A percentile compares a stretch with the other conserved stretches of the same genome.
Evolutionary conservation across 345 rosid genomes (phyloP).

Genomic region (Eucalyptus marginata): DNA sequence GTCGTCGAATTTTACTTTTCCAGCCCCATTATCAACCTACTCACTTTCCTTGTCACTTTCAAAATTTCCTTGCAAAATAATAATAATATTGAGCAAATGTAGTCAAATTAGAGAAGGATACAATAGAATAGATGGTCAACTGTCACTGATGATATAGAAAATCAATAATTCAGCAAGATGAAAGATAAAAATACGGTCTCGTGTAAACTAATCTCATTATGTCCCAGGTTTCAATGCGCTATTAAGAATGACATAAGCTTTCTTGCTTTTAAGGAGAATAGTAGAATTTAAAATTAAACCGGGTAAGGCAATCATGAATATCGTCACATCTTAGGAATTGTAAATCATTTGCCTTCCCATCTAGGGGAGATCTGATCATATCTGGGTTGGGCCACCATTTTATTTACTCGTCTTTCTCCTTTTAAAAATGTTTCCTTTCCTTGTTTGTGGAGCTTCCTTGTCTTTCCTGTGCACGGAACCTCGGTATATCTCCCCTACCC

Average conservation of each 20-base stretch:
- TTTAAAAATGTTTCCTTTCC: not conserved
- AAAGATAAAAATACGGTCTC: not conserved
- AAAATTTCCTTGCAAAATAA: not conserved
- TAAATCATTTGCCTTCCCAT: not conserved
- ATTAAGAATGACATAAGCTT: not conserved
- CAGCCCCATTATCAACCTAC: not conserved
- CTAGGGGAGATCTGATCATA: not conserved
- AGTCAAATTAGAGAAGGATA: not conserved
- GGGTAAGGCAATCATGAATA: not conserved
- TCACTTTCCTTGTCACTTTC: not conserved
- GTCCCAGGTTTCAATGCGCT: not conserved
- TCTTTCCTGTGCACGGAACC: not conserved
- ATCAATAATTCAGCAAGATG: not conserved
- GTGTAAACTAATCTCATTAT: not conserved
- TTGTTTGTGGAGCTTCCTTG: not conserved
- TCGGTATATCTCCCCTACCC: not conserved
- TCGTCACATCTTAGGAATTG: not conserved
- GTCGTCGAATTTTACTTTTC: not conserved
- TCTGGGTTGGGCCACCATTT: not conserved
- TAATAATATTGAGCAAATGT: not conserved
- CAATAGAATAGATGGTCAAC: too few species aligned
- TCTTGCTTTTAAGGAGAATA: rapidly evolving
- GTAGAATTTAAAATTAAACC: too few species aligned
- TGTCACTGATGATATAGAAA: not conserved
- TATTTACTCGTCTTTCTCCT: not conserved